Conservation (phyloP, 1,284 basidiomycete genomes). For the Moesziomyces sp. region DNA sequence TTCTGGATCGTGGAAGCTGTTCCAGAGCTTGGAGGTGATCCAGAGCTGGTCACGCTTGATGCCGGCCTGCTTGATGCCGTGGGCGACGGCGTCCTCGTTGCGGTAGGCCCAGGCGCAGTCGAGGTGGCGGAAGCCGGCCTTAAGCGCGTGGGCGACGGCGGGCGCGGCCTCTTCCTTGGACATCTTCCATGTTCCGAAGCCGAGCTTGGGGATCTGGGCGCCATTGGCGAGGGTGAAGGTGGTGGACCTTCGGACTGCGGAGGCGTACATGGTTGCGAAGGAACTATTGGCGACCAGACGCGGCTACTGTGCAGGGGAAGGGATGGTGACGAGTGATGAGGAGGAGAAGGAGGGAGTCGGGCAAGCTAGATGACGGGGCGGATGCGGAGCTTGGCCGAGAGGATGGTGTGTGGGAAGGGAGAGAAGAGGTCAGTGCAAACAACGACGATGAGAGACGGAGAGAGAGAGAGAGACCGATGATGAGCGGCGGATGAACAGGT, state of each 20-base stretch:
- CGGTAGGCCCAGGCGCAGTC: conserved; percentile 64
- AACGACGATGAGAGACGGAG: not conserved
- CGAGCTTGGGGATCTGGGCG: conserved; percentile 59
- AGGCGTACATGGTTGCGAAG: conserved; percentile 48
- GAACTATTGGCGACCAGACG: not conserved
- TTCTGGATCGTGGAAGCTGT: conserved; percentile 74
- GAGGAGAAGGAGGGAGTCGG: too few relatives aligned
- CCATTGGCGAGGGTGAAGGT: conserved; percentile 56
- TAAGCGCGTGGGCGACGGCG: conserved; percentile 68
- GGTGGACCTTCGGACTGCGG: conserved; percentile 54
- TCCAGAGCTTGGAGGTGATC: conserved; percentile 85
- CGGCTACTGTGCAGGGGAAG: not conserved
- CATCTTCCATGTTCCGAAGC: conserved; percentile 60
- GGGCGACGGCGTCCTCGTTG: conserved; percentile 87
- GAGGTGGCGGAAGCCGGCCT: conserved; percentile 57
- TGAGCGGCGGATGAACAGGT: conserved; percentile 2
- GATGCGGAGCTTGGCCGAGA: conserved; percentile 19
- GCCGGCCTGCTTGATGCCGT: conserved; percentile 79
- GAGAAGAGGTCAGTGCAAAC: conserved; percentile 13
- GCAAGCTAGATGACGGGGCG: conserved; percentile 14
- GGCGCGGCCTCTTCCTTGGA: conserved; percentile 70
- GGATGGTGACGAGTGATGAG: not conserved
- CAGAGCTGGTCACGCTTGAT: conserved; percentile 82
- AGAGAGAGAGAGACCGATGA: conserved; percentile 3
- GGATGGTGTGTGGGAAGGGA: conserved; percentile 19